Percentiles rank a stretch among this genome's conserved stretches.
Conservation (phyloP, 768 basidiomycete species). For the Boletus speciosus region DNA sequence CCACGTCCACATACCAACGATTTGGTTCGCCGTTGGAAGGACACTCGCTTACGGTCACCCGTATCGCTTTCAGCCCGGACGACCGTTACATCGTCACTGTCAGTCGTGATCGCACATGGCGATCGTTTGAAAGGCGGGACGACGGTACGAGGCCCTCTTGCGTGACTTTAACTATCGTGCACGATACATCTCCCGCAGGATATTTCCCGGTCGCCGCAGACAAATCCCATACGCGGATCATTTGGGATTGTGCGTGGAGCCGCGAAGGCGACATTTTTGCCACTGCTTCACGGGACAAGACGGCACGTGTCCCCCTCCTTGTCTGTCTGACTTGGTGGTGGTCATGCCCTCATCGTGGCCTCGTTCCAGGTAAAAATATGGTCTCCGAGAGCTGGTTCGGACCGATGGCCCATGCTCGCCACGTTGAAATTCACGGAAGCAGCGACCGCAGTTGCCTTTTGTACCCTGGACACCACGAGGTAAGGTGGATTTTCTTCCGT, state of each 20-base stretch:
- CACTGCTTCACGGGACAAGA: conserved; percentile 94
- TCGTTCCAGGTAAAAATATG: conserved; percentile 79
- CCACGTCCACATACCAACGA: conserved; percentile 64
- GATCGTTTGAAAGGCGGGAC: conserved; percentile 58
- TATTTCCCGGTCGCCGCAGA: conserved; percentile 64
- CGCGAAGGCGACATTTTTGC: conserved; percentile 75
- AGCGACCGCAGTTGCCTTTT: conserved; percentile 78
- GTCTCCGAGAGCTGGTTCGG: conserved; percentile 38
- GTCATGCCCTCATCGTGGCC: neutral
- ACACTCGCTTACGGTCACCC: conserved; percentile 86
- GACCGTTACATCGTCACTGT: conserved; percentile 78
- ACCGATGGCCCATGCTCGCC: conserved; percentile 53
- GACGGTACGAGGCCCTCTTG: conserved; percentile 32
- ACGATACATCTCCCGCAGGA: conserved; percentile 34
- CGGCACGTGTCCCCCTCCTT: conserved; percentile 44
- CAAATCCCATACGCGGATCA: conserved; percentile 87
- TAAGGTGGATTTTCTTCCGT: conserved; percentile 23
- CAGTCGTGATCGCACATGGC: conserved; percentile 91
- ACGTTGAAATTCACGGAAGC: conserved; percentile 72
- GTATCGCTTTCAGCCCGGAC: conserved; percentile 85
- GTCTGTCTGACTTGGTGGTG: neutral
- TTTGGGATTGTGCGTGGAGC: conserved; percentile 95
- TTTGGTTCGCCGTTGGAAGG: conserved; percentile 75
- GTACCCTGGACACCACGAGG: conserved; percentile 41
- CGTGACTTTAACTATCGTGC: neutral